phyloP scores from a whole-genome alignment of 2,329 filamentous ascomycete species.

The Aspergillus luchuensis region DNA sequence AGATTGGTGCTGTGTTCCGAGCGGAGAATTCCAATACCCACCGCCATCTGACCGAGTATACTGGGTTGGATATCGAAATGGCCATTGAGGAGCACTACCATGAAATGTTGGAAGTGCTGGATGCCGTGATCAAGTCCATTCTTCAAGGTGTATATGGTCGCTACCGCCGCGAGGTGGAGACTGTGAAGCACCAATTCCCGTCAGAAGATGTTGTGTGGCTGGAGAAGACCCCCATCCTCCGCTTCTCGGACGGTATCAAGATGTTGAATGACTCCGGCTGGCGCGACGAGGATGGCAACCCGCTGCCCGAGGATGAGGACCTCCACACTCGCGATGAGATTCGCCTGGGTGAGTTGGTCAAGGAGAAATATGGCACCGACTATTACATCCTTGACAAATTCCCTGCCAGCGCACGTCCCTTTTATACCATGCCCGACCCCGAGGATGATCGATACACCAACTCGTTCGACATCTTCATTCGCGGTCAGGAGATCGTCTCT shows the following conservation, averaged over 20 bases:
- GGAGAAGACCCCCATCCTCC: slow-evolving; percentile 78
- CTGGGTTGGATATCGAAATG: slow-evolving; percentile 92
- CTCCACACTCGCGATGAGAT: slow-evolving; percentile 85
- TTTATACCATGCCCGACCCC: slow-evolving; percentile 86
- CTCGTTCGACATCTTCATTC: slow-evolving; percentile 92
- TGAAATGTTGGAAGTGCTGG: slow-evolving; percentile 77
- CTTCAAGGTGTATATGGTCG: slow-evolving; percentile 70
- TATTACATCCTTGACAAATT: slow-evolving; percentile 97
- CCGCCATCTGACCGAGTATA: slow-evolving; percentile 91
- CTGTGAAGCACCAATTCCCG: slow-evolving; percentile 80
- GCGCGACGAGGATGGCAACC: slow-evolving; percentile 74
- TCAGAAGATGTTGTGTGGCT: slow-evolving; percentile 85
- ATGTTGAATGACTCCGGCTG: slow-evolving; percentile 79
- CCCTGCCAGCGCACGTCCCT: slow-evolving; percentile 78
- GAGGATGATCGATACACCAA: slow-evolving; percentile 75
- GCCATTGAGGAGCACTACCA: slow-evolving; percentile 85
- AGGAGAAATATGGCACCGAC: slow-evolving; percentile 82
- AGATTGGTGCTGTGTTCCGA: slow-evolving; percentile 86
- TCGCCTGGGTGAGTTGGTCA: slow-evolving; percentile 78
- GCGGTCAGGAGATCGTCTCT: slow-evolving; percentile 88
- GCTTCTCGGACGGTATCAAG: slow-evolving; percentile 76
- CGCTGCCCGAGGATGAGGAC: slow-evolving; percentile 72
- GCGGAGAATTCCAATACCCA: slow-evolving; percentile 96
- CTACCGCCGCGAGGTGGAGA: slow-evolving; percentile 71
- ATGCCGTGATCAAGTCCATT: slow-evolving; percentile 78